Percentiles rank a stretch among this genome's conserved stretches.
Conservation (phyloP, 2,329 filamentous ascomycete species). For the Elsinoe fawcettii region DNA sequence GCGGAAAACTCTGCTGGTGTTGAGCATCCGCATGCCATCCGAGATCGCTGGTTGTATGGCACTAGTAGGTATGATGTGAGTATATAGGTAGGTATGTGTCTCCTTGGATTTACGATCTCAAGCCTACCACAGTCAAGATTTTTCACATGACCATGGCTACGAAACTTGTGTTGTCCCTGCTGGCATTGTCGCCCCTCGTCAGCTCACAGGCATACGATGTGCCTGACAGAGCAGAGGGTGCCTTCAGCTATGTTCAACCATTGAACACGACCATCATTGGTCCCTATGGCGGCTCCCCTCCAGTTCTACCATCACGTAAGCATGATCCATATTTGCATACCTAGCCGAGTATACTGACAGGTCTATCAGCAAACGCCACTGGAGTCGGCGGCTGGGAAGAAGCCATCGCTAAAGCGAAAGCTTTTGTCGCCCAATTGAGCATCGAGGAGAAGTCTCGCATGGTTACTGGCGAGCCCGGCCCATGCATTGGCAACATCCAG, state of each 20-base stretch:
- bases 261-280: conserved; percentile 16
- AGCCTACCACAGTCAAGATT: neutral
- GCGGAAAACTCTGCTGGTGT: neutral
- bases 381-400: conserved; percentile 18
- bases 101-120: neutral
- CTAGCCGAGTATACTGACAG: neutral
- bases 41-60: neutral
- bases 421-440: conserved; percentile 16
- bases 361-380: conserved; percentile 16
- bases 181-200: neutral
- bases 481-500: conserved; percentile 68
- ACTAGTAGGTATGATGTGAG: neutral
- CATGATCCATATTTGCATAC: neutral
- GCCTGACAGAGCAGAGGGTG: conserved; percentile 1
- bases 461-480: conserved; percentile 20
- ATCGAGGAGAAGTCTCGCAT: conserved; percentile 15
- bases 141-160: neutral
- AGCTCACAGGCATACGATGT: conserved; percentile 11
- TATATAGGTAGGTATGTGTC: neutral
- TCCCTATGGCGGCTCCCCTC: conserved; percentile 14
- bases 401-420: conserved; percentile 10
- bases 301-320: conserved; percentile 16
- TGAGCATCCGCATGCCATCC: neutral
- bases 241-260: conserved; percentile 16
- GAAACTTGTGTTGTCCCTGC: neutral